Evolutionary conservation across 1,139 yeast species (phyloP), one percentile per base, ranked within the genome.

Genomic region (Magnusiomyces ingens): DNA sequence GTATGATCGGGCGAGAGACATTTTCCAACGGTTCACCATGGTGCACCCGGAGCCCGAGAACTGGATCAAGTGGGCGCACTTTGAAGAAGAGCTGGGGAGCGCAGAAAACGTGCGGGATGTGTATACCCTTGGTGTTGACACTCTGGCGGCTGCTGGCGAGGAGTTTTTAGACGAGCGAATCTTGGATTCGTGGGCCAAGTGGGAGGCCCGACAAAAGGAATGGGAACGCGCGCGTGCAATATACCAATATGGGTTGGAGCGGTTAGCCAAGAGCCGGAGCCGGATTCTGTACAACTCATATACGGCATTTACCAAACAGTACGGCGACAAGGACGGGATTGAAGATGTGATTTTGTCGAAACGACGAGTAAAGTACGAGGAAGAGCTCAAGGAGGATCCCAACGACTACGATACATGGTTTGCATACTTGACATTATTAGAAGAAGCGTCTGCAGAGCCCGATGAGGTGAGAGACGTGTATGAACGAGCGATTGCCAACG

Each of bases 371-470:
- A 74, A 73, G 52, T 86, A 85, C 62, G 82, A 82, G 59, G 67
- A 72, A 1, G 72, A 70, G 15, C 63, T 89, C 21, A 60, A 63
- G 13, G 62, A 64, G 4, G 74, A 79, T 55, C 82, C 88, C 0
- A 50, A 59, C 1, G 87, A 88, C 67, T 84, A 81, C 66, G 94
- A 85, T 63, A 71, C 81, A 0, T 90, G 97, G 97, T 89, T 95
- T 89, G 67, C 80, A 0, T 82, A 83, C 60, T 60, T 87, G 1
- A 75, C 77, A 19, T 63, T 86, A 21, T 59, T 81, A 37, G 71
- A 70, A 52, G 72, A 73, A 36, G 70, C 75, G 0, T 60, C 66
- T 2, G 67, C 66, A 54, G 58, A 62, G 38, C 54, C 64, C 51
- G 58, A 60, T 56, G 67, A 64, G 44, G 57, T 69, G 41, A 55